phyloP scores from a whole-genome alignment of 257 asterid species.

The Misopates orontium region DNA sequence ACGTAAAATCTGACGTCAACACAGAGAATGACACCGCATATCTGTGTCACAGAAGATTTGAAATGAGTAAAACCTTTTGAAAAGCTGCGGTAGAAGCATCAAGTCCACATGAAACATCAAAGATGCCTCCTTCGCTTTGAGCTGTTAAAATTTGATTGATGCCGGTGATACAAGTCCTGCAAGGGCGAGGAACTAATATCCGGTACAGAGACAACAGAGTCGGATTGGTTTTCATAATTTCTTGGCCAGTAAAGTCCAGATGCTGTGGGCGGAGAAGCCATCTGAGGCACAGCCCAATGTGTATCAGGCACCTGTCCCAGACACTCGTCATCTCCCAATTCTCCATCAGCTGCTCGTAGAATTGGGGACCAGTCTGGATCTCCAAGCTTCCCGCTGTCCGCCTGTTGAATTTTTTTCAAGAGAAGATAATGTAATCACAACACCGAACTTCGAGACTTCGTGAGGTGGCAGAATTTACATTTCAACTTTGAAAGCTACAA shows the following conservation, averaged over 20 bases:
- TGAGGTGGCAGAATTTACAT: too few species aligned
- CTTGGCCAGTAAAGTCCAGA: constrained; percentile 83
- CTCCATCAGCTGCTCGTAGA: constrained; percentile 54
- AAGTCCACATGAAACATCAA: too few species aligned
- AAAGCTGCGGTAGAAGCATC: too few species aligned
- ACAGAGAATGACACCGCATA: too few species aligned
- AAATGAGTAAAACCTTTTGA: too few species aligned
- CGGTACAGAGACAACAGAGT: constrained; percentile 61
- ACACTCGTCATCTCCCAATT: constrained; percentile 57
- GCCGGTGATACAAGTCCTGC: constrained; percentile 14
- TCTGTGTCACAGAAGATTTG: too few species aligned
- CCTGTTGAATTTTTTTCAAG: constrained; percentile 43
- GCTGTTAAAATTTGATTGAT: too few species aligned
- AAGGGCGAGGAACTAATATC: constrained; percentile 48
- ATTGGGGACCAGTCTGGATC: constrained; percentile 55
- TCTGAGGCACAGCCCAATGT: constrained; percentile 75
- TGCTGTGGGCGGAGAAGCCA: constrained; percentile 85
- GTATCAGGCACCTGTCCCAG: constrained; percentile 64
- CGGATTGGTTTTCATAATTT: constrained; percentile 29
- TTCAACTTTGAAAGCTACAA: too few species aligned
- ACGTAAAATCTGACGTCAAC: too few species aligned
- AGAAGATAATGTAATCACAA: too few species aligned
- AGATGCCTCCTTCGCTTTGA: too few species aligned
- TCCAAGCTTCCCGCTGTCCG: constrained; percentile 71
- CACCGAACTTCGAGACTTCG: too few species aligned